These are phyloP conservation scores for Jatropha curcas DNA, from an alignment of 345 rosid species.

Conservation along the genomic window DNA sequence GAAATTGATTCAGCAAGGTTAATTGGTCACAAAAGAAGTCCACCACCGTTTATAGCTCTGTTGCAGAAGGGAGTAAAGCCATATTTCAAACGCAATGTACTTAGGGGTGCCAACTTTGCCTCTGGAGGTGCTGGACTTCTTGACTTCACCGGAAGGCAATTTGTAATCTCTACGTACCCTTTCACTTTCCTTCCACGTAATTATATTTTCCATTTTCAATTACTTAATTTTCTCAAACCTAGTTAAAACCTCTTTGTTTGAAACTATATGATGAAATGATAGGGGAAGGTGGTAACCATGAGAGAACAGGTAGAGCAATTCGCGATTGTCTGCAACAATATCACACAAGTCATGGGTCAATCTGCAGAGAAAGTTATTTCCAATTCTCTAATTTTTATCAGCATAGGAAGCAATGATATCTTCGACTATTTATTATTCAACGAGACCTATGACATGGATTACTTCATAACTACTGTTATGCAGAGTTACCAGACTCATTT, in stretches of 20 bases:
- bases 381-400: slow-evolving; percentile 38
- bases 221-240: slow-evolving; percentile 7
- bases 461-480: neutral
- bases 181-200: neutral
- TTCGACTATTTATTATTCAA: neutral
- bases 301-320: slow-evolving; percentile 39
- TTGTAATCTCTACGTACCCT: slow-evolving; percentile 15
- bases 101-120: slow-evolving; percentile 27
- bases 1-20: slow-evolving; percentile 23
- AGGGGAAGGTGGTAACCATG: slow-evolving; percentile 4
- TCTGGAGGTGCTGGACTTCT: slow-evolving; percentile 27
- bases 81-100: neutral
- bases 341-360: slow-evolving; percentile 21
- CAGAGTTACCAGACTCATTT: neutral
- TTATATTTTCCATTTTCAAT: too few species aligned
- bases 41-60: slow-evolving; percentile 24
- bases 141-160: slow-evolving; percentile 15
- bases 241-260: too few species aligned
- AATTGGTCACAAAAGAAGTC: slow-evolving; percentile 29
- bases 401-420: slow-evolving; percentile 51
- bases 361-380: slow-evolving; percentile 17
- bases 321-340: slow-evolving; percentile 11
- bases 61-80: neutral
- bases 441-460: neutral
- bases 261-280: too few species aligned